Conservation (phyloP, 1,284 basidiomycete species). For the Trichosporon sp. region DNA sequence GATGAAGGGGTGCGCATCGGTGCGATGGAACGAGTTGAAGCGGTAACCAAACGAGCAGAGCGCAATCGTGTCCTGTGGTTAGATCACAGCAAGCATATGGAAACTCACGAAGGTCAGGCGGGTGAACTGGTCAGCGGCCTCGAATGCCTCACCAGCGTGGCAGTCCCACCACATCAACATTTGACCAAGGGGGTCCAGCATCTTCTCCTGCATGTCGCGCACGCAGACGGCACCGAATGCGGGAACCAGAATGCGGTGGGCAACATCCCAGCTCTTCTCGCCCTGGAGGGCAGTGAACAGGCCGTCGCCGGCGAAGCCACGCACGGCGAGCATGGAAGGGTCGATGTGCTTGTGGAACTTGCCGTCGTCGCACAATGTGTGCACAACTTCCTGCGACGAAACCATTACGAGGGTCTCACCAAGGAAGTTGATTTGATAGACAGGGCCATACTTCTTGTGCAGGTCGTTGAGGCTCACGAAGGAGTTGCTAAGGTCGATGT, state of each 20-base stretch:
- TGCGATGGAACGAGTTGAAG: conserved; percentile 35
- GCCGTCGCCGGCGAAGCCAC: conserved; percentile 52
- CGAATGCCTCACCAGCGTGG: background rate
- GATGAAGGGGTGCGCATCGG: conserved; percentile 51
- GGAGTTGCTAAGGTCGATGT: conserved; percentile 13
- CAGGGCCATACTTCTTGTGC: conserved; percentile 13
- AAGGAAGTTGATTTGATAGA: conserved; percentile 41
- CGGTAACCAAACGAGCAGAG: conserved; percentile 50
- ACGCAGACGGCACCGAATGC: conserved; percentile 54
- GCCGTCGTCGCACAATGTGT: conserved; percentile 54
- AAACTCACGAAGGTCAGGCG: conserved; percentile 4
- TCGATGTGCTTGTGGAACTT: conserved; percentile 52
- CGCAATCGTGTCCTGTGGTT: conserved; percentile 14
- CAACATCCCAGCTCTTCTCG: conserved; percentile 53
- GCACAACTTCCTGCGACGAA: conserved; percentile 47
- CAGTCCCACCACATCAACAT: conserved; percentile 38
- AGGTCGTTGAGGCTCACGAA: conserved; percentile 22
- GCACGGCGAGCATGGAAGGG: conserved; percentile 47
- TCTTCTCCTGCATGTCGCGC: conserved; percentile 53
- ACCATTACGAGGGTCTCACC: conserved; percentile 40
- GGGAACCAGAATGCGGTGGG: conserved; percentile 56
- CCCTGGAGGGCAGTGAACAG: conserved; percentile 46
- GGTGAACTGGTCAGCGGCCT: background rate
- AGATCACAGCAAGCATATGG: no score
- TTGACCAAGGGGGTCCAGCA: conserved; percentile 55